Percentiles rank a stretch among this genome's conserved stretches.
Evolutionary conservation across 495 filamentous ascomycete genomes (phyloP).

Genomic region (Xylaria longipes): DNA sequence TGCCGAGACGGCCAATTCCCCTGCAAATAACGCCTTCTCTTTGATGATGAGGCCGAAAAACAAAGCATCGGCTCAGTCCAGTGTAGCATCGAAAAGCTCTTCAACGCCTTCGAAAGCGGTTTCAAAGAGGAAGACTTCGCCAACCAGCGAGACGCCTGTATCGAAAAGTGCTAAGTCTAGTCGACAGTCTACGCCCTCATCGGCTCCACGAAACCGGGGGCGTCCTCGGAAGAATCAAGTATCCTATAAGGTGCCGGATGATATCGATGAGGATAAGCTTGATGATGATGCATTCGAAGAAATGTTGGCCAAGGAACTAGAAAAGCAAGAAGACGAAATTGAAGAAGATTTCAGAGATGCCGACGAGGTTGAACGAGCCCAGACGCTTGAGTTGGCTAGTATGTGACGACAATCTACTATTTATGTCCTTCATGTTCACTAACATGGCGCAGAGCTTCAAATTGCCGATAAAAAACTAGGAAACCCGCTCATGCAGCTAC

Average conservation of each 20-base stretch:
- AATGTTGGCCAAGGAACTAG: slow-evolving; percentile 66
- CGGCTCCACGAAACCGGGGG: slow-evolving; percentile 44
- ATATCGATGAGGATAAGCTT: slow-evolving; percentile 71
- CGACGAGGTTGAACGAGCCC: slow-evolving; percentile 70
- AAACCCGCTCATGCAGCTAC: slow-evolving; percentile 92
- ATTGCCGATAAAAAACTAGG: slow-evolving; percentile 92
- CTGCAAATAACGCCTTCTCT: slow-evolving; percentile 50
- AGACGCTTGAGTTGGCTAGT: slow-evolving; percentile 81
- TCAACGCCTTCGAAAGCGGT: slow-evolving; percentile 34
- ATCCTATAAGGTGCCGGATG: slow-evolving; percentile 57
- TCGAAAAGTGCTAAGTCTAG: slow-evolving; percentile 78
- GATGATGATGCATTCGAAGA: slow-evolving; percentile 77
- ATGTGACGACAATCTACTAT: slow-evolving; percentile 39
- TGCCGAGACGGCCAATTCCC: slow-evolving; percentile 29
- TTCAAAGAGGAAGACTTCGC: slow-evolving; percentile 54
- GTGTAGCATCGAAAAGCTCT: slow-evolving; percentile 23
- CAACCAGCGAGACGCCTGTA: slow-evolving; percentile 38
- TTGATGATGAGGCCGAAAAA: slow-evolving; percentile 55
- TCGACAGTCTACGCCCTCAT: slow-evolving; percentile 69
- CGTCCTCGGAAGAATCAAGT: slow-evolving; percentile 46
- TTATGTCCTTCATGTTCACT: background rate
- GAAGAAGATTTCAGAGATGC: slow-evolving; percentile 48
- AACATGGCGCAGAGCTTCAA: slow-evolving; percentile 65
- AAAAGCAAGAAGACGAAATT: slow-evolving; percentile 61
- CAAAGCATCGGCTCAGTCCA: slow-evolving; percentile 31